Conservation (phyloP, 192 early-diverging fungal species). For the Coemansia asiatica region DNA sequence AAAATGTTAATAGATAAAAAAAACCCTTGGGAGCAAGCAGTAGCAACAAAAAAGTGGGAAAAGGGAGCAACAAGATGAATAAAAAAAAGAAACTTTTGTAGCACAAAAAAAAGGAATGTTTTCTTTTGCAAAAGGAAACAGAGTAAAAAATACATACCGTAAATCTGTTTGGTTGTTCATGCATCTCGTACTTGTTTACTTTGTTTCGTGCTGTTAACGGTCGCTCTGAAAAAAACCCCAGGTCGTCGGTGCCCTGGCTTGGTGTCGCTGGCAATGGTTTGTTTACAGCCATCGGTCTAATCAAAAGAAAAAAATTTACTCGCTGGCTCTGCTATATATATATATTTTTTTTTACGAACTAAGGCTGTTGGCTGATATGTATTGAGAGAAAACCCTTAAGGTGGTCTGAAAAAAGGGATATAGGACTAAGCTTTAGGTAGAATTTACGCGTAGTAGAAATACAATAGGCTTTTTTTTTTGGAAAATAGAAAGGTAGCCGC, state of each 20-base stretch:
- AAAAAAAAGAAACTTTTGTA: background rate
- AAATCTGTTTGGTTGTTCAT: slow-evolving; percentile 25
- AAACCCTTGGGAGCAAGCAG: background rate
- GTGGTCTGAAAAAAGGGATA: background rate
- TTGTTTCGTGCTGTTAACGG: slow-evolving; percentile 12
- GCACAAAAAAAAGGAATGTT: background rate
- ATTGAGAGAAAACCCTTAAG: no score
- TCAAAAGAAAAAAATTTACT: background rate
- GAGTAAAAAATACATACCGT: slow-evolving; percentile 29
- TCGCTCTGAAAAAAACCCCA: slow-evolving; percentile 7
- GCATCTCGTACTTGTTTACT: slow-evolving; percentile 12
- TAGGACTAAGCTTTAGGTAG: background rate
- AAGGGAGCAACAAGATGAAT: background rate
- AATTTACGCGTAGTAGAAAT: background rate
- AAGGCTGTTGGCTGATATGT: no score
- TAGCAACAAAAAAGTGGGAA: background rate
- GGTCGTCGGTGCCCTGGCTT: slow-evolving; percentile 10
- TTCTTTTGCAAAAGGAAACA: background rate
- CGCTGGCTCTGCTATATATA: no score
- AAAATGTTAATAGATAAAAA: background rate
- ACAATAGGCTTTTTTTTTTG: background rate
- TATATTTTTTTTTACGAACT: no score
- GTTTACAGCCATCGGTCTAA: slow-evolving; percentile 34
- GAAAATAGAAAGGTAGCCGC: background rate
- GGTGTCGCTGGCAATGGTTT: slow-evolving; percentile 40